Evolutionary conservation across 441 rosid genomes (phyloP).

Genomic region (Geranium incanum): DNA sequence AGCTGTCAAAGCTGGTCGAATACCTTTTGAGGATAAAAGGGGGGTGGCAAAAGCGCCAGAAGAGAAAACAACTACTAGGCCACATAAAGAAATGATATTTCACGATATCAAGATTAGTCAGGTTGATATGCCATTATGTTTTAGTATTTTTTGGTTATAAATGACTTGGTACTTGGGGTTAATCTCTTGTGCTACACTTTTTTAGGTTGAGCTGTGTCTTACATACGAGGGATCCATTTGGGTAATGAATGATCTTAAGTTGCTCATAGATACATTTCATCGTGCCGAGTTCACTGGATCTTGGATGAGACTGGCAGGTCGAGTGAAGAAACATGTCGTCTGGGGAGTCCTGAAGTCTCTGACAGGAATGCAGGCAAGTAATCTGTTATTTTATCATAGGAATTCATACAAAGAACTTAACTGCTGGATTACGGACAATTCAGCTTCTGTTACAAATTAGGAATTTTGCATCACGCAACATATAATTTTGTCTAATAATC

Average conservation of each 20-base stretch:
- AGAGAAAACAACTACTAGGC: conserved; percentile 54
- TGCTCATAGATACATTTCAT: conserved; percentile 92
- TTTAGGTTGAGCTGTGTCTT: conserved; percentile 76
- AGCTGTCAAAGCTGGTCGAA: conserved; percentile 55
- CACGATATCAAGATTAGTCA: conserved; percentile 89
- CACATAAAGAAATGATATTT: conserved; percentile 81
- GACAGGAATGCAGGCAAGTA: conserved; percentile 90
- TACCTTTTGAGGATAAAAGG: conserved; percentile 85
- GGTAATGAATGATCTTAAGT: conserved; percentile 85
- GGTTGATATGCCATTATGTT: conserved; percentile 41
- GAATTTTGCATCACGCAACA: background rate
- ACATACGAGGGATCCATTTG: conserved; percentile 82
- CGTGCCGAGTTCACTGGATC: conserved; percentile 86
- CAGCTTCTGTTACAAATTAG: background rate
- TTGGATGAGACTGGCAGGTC: conserved; percentile 90
- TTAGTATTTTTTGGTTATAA: conserved; percentile 8
- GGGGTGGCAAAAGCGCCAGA: conserved; percentile 41
- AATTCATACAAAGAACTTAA: background rate
- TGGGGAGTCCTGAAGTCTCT: conserved; percentile 98
- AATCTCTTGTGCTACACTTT: conserved; percentile 17
- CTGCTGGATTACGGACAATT: background rate
- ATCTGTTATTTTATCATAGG: background rate
- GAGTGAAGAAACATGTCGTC: conserved; percentile 90
- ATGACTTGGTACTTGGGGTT: conserved; percentile 1
- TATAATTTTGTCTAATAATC: background rate